Evolutionary conservation across 345 rosid species (phyloP).

Genomic region (Microthlaspi erraticum): DNA sequence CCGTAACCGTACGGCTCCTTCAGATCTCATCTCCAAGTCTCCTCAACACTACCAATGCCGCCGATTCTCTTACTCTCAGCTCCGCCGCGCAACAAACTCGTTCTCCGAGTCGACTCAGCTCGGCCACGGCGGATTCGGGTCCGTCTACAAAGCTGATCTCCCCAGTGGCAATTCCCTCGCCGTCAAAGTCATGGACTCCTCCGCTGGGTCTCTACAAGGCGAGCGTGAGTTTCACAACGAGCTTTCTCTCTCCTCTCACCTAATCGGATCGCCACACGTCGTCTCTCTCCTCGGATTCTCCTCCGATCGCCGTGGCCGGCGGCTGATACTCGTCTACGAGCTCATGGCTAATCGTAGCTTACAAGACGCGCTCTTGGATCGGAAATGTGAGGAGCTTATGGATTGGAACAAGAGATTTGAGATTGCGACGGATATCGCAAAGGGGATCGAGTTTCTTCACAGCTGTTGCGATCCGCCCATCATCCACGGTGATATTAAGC

Average conservation of each 20-base stretch:
- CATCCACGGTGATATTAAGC: constrained; percentile 75
- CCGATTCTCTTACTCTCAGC: constrained; percentile 74
- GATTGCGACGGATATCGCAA: constrained; percentile 66
- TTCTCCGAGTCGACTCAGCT: constrained; percentile 77
- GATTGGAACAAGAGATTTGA: constrained; percentile 58
- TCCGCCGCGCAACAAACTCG: constrained; percentile 80
- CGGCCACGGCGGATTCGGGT: constrained; percentile 97
- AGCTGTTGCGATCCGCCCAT: constrained; percentile 58
- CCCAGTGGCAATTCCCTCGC: constrained; percentile 57
- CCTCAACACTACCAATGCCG: constrained; percentile 62
- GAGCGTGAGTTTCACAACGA: constrained; percentile 86
- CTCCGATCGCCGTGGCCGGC: constrained; percentile 57
- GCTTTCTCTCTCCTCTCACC: constrained; percentile 67
- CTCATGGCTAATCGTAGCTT: constrained; percentile 78
- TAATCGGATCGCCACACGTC: constrained; percentile 64
- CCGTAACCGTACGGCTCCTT: constrained; percentile 79
- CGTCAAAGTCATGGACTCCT: constrained; percentile 69
- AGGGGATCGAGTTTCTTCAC: constrained; percentile 83
- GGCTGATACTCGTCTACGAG: constrained; percentile 66
- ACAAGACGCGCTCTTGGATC: constrained; percentile 68
- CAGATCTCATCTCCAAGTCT: constrained; percentile 58
- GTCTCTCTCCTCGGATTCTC: constrained; percentile 74
- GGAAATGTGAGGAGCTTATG: constrained; percentile 78
- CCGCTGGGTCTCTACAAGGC: constrained; percentile 65
- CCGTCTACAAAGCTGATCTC: constrained; percentile 64